Evolutionary conservation across 768 basidiomycete species (phyloP).

Genomic region (Podaxis mareebaensis): DNA sequence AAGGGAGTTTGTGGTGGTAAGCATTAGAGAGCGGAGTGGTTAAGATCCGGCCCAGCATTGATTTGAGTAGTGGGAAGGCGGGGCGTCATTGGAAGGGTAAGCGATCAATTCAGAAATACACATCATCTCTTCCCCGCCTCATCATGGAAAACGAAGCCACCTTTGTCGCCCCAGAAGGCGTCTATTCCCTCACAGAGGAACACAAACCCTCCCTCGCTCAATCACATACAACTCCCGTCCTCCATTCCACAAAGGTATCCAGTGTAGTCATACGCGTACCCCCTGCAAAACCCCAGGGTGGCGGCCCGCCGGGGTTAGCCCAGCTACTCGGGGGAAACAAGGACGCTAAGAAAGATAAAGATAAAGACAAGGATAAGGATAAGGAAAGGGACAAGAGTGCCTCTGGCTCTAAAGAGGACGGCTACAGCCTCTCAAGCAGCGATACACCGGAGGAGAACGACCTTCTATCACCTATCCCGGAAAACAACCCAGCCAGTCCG

Average conservation of each 20-base stretch:
- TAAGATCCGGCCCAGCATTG: slow-evolving; percentile 44
- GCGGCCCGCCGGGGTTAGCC: slow-evolving; percentile 64
- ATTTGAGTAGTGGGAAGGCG: slow-evolving; percentile 19
- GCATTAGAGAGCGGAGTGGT: slow-evolving; percentile 34
- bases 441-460: slow-evolving; percentile 69
- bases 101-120: background rate
- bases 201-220: slow-evolving; percentile 63
- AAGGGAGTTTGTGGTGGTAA: slow-evolving; percentile 34
- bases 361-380: slow-evolving; percentile 49
- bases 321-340: slow-evolving; percentile 69
- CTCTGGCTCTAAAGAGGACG: slow-evolving; percentile 60
- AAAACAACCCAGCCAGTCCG: slow-evolving; percentile 36
- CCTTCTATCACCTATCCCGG: slow-evolving; percentile 38
- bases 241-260: slow-evolving; percentile 65
- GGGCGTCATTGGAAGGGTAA: background rate
- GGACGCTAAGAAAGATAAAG: slow-evolving; percentile 60
- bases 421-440: slow-evolving; percentile 78
- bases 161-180: slow-evolving; percentile 88
- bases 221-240: slow-evolving; percentile 35
- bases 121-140: slow-evolving; percentile 20
- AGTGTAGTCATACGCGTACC: slow-evolving; percentile 65
- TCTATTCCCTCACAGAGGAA: slow-evolving; percentile 87
- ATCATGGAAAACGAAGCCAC: slow-evolving; percentile 81
- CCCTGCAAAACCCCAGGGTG: slow-evolving; percentile 45
- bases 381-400: slow-evolving; percentile 41